A percentile compares a stretch with the other conserved stretches of the same genome.
These are phyloP conservation scores for Euphorbia pulcherrima DNA, from an alignment of 345 rosid genomes.

Conservation along the genomic window DNA sequence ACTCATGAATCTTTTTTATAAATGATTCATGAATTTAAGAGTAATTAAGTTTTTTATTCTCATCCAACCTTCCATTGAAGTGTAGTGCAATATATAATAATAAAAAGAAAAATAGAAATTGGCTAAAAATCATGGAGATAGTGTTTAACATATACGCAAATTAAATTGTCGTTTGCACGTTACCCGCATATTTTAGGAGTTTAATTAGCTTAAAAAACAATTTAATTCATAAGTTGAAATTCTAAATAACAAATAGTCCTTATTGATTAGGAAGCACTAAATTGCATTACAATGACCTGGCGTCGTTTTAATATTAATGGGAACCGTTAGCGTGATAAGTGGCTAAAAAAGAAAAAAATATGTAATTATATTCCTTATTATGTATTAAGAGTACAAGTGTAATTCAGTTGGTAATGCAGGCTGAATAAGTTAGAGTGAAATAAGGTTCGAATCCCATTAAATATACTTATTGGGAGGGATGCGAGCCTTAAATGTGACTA, in stretches of 20 bases:
- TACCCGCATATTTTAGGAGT: neutral
- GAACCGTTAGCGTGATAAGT: neutral
- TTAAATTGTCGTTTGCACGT: neutral
- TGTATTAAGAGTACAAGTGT: too few species aligned
- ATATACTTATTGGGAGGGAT: too few species aligned
- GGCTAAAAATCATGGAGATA: neutral
- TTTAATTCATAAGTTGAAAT: too few species aligned
- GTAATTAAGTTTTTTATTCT: neutral
- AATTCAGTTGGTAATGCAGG: too few species aligned
- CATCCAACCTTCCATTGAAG: neutral
- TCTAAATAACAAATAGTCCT: too few species aligned
- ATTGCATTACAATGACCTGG: neutral
- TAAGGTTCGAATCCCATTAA: too few species aligned
- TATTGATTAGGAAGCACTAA: neutral
- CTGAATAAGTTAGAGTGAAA: too few species aligned
- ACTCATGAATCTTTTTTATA: too few species aligned
- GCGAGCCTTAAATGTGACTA: too few species aligned
- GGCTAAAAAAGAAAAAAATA: neutral
- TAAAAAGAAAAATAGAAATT: neutral
- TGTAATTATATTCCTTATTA: neutral
- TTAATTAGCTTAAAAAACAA: neutral
- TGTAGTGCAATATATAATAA: neutral
- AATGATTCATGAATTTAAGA: neutral
- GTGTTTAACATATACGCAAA: conserved; percentile 1
- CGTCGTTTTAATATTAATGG: neutral